Percentiles rank a stretch among this genome's conserved stretches.
Conservation (phyloP, 2,329 filamentous ascomycete species). For the Colletotrichum euphorbiae region DNA sequence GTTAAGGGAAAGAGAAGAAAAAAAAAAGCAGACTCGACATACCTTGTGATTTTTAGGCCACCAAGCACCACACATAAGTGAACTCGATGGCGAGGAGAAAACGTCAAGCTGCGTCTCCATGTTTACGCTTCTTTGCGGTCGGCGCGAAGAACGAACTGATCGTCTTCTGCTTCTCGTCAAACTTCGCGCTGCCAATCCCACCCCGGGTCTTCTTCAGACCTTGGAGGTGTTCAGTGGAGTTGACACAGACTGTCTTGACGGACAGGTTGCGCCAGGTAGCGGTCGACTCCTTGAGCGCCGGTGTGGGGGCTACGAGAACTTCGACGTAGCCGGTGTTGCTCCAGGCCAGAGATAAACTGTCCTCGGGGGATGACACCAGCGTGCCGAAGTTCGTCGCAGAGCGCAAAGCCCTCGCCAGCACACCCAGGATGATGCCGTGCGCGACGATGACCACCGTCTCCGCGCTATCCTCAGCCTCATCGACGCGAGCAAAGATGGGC, state of each 20-base stretch:
- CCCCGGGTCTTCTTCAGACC: conserved; percentile 83
- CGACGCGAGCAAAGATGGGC: conserved; percentile 56
- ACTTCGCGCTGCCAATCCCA: conserved; percentile 81
- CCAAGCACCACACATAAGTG: not conserved
- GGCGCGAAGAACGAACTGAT: conserved; percentile 79
- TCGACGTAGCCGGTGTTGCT: conserved; percentile 65
- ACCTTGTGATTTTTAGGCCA: conserved; percentile 49
- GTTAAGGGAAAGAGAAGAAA: conserved; percentile 17
- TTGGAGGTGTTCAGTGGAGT: conserved; percentile 77
- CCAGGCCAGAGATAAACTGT: conserved; percentile 55
- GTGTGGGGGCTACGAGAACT: conserved; percentile 28
- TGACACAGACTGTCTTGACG: conserved; percentile 68
- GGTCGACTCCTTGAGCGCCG: not conserved
- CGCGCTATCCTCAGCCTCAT: conserved; percentile 30
- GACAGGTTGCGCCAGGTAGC: conserved; percentile 56
- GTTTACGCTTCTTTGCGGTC: conserved; percentile 61
- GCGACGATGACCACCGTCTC: conserved; percentile 74
- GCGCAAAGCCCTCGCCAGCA: conserved; percentile 69
- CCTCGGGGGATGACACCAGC: conserved; percentile 37
- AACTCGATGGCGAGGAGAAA: not conserved
- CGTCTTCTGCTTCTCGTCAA: conserved; percentile 80
- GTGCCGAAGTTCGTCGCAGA: conserved; percentile 38
- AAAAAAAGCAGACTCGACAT: conserved; percentile 44
- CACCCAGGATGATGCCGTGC: conserved; percentile 83
- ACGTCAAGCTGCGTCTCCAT: conserved; percentile 45